phyloP scores from a whole-genome alignment of 257 asterid species.

The Dorcoceras hygrometricum region DNA sequence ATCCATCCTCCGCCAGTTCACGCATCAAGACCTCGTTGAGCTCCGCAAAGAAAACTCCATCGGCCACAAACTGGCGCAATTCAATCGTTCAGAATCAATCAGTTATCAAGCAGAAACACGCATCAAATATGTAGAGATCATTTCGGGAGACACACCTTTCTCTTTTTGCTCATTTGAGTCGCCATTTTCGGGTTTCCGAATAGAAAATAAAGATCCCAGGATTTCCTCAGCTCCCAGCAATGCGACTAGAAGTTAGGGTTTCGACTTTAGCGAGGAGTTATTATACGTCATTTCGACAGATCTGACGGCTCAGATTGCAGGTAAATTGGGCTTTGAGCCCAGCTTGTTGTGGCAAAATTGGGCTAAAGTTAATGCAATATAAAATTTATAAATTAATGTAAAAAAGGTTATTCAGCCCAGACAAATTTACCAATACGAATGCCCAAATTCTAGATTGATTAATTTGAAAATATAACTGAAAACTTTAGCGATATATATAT shows the following conservation, averaged over 20 bases:
- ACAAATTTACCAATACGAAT: no score
- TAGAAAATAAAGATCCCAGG: not conserved
- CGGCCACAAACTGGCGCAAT: slow-evolving; percentile 54
- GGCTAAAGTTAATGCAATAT: no score
- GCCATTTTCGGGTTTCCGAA: slow-evolving; percentile 10
- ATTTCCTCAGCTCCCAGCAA: not conserved
- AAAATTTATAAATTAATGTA: no score
- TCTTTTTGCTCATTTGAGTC: slow-evolving; percentile 20
- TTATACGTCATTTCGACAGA: no score
- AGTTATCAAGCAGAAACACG: slow-evolving; percentile 5
- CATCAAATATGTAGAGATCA: not conserved
- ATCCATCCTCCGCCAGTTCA: slow-evolving; percentile 70
- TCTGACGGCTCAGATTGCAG: not conserved
- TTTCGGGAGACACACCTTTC: slow-evolving; percentile 33
- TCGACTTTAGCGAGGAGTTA: not conserved
- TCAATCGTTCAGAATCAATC: slow-evolving; percentile 7
- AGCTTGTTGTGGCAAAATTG: not conserved
- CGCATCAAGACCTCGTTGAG: slow-evolving; percentile 64
- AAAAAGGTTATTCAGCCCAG: no score
- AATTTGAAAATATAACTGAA: no score
- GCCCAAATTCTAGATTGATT: no score
- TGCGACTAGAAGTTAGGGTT: slow-evolving; percentile 1
- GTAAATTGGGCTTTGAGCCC: not conserved
- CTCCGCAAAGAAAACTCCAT: slow-evolving; percentile 69
- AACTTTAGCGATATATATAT: no score